phyloP scores from a whole-genome alignment of 2,329 filamentous ascomycete genomes.

The Sporothrix brunneoviolacea region DNA sequence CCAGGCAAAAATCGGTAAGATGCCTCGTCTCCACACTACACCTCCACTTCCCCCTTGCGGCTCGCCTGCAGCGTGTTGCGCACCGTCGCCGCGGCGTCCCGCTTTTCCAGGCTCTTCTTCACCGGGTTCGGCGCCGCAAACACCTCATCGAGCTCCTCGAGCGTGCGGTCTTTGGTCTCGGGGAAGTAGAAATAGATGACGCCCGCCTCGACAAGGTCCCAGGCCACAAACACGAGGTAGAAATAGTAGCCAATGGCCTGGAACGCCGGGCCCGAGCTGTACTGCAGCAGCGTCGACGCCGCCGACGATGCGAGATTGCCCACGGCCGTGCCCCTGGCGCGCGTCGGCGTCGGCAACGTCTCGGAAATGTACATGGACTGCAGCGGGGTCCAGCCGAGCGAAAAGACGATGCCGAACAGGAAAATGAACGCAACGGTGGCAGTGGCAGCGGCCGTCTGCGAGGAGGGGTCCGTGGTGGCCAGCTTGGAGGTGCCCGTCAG shows the following conservation, averaged over 20 bases:
- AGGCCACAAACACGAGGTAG: constrained; percentile 37
- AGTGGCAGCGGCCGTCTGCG: constrained; percentile 12
- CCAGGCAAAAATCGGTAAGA: too few species aligned
- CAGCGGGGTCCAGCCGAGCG: constrained; percentile 14
- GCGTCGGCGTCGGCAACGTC: constrained; percentile 14
- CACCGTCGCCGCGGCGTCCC: not conserved
- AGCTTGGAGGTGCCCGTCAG: constrained; percentile 43
- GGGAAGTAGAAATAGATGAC: constrained; percentile 38
- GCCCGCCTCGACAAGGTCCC: constrained; percentile 33
- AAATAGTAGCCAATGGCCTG: constrained; percentile 34
- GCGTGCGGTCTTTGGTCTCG: constrained; percentile 29
- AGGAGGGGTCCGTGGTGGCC: constrained; percentile 23
- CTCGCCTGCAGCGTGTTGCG: not conserved
- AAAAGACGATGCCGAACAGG: constrained; percentile 16
- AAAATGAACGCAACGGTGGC: constrained; percentile 15
- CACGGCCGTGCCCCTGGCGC: constrained; percentile 17
- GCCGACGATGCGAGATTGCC: constrained; percentile 15
- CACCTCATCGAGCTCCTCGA: constrained; percentile 15
- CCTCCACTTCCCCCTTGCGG: not conserved
- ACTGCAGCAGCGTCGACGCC: constrained; percentile 33
- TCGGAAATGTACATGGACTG: constrained; percentile 17
- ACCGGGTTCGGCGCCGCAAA: constrained; percentile 15
- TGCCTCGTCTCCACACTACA: not conserved
- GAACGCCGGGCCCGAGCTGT: constrained; percentile 33
- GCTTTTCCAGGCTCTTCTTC: constrained; percentile 16